Evolutionary conservation across 2,329 filamentous ascomycete genomes (phyloP).

Genomic region (Aspergillus fijiensis): DNA sequence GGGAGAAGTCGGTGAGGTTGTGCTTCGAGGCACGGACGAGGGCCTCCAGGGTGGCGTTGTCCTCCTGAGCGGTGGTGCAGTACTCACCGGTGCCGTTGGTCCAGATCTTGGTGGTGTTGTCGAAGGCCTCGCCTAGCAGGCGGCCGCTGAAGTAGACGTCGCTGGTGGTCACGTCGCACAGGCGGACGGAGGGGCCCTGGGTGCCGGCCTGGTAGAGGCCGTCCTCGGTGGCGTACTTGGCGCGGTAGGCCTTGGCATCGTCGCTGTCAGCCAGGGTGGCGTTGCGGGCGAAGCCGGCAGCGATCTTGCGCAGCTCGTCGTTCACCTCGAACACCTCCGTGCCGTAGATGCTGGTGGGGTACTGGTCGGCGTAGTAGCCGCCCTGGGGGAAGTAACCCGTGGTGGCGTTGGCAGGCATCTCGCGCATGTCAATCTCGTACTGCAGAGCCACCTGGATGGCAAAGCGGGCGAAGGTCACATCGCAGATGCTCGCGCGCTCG

Average conservation of each 20-base stretch:
- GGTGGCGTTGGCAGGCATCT: slow-evolving; percentile 63
- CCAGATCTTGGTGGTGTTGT: slow-evolving; percentile 61
- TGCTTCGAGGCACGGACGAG: slow-evolving; percentile 60
- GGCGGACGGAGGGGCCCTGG: slow-evolving; percentile 55
- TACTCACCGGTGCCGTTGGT: slow-evolving; percentile 69
- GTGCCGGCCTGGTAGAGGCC: slow-evolving; percentile 45
- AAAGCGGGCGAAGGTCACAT: slow-evolving; percentile 67
- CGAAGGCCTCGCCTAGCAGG: slow-evolving; percentile 62
- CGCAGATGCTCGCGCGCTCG: slow-evolving; percentile 62
- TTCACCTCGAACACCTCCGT: slow-evolving; percentile 70
- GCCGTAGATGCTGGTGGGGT: slow-evolving; percentile 62
- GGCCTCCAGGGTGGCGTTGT: slow-evolving; percentile 67
- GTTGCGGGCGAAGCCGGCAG: slow-evolving; percentile 51
- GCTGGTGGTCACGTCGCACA: slow-evolving; percentile 67
- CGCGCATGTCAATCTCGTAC: slow-evolving; percentile 71
- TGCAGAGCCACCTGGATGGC: slow-evolving; percentile 73
- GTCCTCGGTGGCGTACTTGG: slow-evolving; percentile 46
- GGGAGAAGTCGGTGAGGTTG: slow-evolving; percentile 62
- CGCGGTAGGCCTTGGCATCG: slow-evolving; percentile 54
- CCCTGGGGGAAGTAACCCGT: slow-evolving; percentile 71
- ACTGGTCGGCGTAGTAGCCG: slow-evolving; percentile 53
- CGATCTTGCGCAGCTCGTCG: slow-evolving; percentile 55
- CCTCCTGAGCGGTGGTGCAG: slow-evolving; percentile 71
- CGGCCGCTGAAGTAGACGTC: slow-evolving; percentile 70
- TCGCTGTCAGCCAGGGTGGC: slow-evolving; percentile 56